phyloP scores from a whole-genome alignment of 2,329 filamentous ascomycete species.

The Hypoxylon sp. region DNA sequence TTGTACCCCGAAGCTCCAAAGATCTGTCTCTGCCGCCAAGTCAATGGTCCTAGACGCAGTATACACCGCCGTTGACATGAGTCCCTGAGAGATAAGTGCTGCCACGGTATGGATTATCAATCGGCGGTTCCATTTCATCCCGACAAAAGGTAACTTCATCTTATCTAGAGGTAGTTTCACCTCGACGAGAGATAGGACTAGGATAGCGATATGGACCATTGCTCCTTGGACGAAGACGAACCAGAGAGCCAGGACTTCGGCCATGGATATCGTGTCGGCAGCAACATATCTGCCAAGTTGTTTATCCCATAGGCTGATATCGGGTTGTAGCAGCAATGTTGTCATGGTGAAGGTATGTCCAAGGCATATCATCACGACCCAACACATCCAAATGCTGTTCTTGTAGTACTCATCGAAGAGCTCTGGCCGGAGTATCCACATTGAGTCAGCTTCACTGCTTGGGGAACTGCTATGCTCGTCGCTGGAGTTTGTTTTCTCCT shows the following conservation, averaged over 20 bases:
- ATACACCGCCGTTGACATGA: background rate
- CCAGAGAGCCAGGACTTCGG: background rate
- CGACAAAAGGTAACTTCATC: background rate
- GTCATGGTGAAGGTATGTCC: background rate
- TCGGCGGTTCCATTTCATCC: background rate
- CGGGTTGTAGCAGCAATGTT: background rate
- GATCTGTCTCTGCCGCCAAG: background rate
- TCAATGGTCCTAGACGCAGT: background rate
- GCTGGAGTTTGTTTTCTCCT: background rate
- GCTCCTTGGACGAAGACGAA: constrained; percentile 7
- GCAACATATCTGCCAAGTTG: background rate
- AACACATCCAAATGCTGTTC: constrained; percentile 5
- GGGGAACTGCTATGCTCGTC: too few species aligned
- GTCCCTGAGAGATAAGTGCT: background rate
- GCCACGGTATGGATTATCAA: background rate
- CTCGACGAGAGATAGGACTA: background rate
- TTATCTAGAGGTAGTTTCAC: background rate
- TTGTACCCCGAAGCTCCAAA: background rate
- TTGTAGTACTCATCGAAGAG: background rate
- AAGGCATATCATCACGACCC: background rate
- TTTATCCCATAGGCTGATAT: background rate
- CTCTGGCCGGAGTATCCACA: background rate
- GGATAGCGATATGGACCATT: background rate
- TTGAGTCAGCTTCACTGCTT: background rate
- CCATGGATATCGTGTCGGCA: background rate